Percentiles rank a stretch among this genome's conserved stretches.
These are phyloP conservation scores for Fusarium anthophilum DNA, from an alignment of 2,329 filamentous ascomycete species.

Conservation along the genomic window DNA sequence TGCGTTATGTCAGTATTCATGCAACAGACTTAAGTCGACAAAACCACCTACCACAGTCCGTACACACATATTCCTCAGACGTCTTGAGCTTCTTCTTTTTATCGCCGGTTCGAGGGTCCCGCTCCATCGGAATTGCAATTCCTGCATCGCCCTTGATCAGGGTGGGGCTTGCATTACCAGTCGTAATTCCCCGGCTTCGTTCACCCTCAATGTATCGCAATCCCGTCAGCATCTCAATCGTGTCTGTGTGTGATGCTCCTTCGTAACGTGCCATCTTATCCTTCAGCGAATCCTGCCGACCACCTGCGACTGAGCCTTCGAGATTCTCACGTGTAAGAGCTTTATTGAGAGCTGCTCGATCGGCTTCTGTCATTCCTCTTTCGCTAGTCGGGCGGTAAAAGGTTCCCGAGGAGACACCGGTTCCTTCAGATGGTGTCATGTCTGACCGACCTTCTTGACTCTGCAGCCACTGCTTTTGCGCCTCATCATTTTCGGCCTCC, in stretches of 20 bases:
- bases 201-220: constrained; percentile 89
- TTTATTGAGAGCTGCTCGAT: constrained; percentile 70
- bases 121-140: constrained; percentile 83
- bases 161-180: constrained; percentile 81
- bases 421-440: constrained; percentile 60
- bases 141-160: constrained; percentile 87
- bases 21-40: background rate
- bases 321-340: constrained; percentile 83
- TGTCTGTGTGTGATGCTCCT: constrained; percentile 79
- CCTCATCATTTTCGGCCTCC: constrained; percentile 77
- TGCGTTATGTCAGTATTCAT: constrained; percentile 44
- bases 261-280: constrained; percentile 90
- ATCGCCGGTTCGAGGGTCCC: constrained; percentile 75
- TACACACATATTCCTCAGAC: constrained; percentile 91
- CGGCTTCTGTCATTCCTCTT: constrained; percentile 70
- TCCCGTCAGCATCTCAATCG: constrained; percentile 93
- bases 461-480: constrained; percentile 68
- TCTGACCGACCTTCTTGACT: constrained; percentile 67
- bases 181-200: constrained; percentile 86
- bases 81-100: constrained; percentile 91
- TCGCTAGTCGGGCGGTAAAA: constrained; percentile 51
- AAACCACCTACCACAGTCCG: constrained; percentile 78
- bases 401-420: constrained; percentile 48
- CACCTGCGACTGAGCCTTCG: constrained; percentile 74
- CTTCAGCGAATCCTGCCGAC: constrained; percentile 76